Evolutionary conservation across 495 filamentous ascomycete genomes (phyloP).

Genomic region (Podospora tetraspora): DNA sequence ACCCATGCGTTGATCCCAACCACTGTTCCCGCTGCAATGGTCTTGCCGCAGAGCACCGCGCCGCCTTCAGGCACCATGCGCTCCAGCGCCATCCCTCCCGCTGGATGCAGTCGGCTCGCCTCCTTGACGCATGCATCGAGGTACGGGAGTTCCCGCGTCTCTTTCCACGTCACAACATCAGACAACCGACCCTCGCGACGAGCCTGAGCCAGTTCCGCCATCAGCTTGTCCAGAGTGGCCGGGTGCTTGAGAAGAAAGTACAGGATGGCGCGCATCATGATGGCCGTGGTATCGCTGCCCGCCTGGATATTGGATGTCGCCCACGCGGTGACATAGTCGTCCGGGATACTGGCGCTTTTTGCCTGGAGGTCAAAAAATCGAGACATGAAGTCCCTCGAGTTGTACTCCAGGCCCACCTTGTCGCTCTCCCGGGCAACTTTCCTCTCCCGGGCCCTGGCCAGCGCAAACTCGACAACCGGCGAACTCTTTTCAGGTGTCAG

Average conservation of each 20-base stretch:
- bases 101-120: slow-evolving; percentile 42
- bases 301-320: slow-evolving; percentile 48
- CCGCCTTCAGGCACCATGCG: slow-evolving; percentile 45
- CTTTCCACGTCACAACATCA: slow-evolving; percentile 33
- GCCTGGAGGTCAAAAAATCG: slow-evolving; percentile 11
- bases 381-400: slow-evolving; percentile 17
- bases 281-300: slow-evolving; percentile 59
- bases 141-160: slow-evolving; percentile 40
- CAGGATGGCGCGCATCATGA: slow-evolving; percentile 52
- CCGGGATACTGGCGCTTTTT: slow-evolving; percentile 2
- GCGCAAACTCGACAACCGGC: slow-evolving; percentile 8
- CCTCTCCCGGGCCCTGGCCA: slow-evolving; percentile 11
- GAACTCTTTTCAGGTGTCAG: slow-evolving; percentile 8
- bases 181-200: slow-evolving; percentile 21
- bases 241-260: slow-evolving; percentile 46
- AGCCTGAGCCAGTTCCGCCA: slow-evolving; percentile 47
- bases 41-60: slow-evolving; percentile 38
- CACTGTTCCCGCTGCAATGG: slow-evolving; percentile 43
- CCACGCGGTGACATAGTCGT: slow-evolving; percentile 34
- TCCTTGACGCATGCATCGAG: slow-evolving; percentile 51
- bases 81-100: slow-evolving; percentile 26
- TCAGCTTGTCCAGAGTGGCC: slow-evolving; percentile 45
- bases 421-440: neutral
- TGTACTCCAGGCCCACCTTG: neutral
- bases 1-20: slow-evolving; percentile 42